phyloP scores from a whole-genome alignment of 1,284 basidiomycete genomes.

The Stygiomarasmius scandens region DNA sequence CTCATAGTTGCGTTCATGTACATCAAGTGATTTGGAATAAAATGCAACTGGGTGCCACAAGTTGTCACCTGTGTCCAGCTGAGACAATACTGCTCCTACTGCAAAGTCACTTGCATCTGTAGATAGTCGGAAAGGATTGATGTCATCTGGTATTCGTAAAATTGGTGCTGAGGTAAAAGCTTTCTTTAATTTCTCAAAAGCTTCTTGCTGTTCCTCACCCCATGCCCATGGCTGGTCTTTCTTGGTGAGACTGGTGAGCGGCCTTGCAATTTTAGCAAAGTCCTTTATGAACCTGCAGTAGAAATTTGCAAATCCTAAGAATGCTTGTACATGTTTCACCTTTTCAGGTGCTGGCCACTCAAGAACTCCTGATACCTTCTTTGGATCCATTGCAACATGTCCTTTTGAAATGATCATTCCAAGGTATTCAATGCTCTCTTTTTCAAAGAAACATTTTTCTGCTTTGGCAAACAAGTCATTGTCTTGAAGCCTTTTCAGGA shows the following conservation, averaged over 20 bases:
- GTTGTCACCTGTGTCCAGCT: too few relatives aligned
- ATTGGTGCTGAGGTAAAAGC: constrained; percentile 22
- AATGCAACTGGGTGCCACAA: too few relatives aligned
- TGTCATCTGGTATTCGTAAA: constrained; percentile 21
- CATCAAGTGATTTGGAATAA: too few relatives aligned
- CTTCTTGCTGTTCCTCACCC: constrained; percentile 16
- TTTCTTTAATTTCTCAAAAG: constrained; percentile 27
- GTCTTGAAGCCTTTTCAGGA: constrained; percentile 29
- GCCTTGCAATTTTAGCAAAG: constrained; percentile 29
- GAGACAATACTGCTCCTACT: too few relatives aligned
- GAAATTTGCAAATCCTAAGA: constrained; percentile 39
- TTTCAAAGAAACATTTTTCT: constrained; percentile 33
- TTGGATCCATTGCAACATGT: constrained; percentile 31
- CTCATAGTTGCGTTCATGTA: too few relatives aligned
- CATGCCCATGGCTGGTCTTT: constrained; percentile 22
- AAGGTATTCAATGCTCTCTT: constrained; percentile 30
- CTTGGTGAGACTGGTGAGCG: constrained; percentile 22
- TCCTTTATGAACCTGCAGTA: constrained; percentile 36
- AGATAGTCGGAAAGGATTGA: constrained; percentile 28
- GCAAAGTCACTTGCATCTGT: too few relatives aligned
- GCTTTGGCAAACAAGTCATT: constrained; percentile 26
- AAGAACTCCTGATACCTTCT: constrained; percentile 31
- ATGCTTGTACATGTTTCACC: constrained; percentile 29
- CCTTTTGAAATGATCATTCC: constrained; percentile 32
- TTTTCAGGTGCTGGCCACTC: constrained; percentile 32